Percentiles rank a stretch among this genome's conserved stretches.
phyloP scores from a whole-genome alignment of 2,329 filamentous ascomycete species.

The Cytospora piceae region DNA sequence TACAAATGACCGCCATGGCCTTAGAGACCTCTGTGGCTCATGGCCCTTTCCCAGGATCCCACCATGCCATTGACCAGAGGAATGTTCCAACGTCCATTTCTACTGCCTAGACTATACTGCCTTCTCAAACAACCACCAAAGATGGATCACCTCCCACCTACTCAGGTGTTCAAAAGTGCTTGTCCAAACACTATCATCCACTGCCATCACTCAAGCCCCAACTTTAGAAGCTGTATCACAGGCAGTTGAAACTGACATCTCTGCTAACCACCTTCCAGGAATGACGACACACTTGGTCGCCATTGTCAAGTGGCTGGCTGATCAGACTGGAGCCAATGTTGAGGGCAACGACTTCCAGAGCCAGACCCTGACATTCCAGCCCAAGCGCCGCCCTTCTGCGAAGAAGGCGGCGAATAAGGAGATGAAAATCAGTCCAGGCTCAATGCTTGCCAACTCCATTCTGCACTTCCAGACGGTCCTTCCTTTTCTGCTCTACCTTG shows the following conservation, averaged over 20 bases:
- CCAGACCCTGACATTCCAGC: conserved; percentile 52
- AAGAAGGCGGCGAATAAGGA: conserved; percentile 46
- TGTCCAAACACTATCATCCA: background rate
- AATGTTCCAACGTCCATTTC: too few species aligned
- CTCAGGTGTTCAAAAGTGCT: too few species aligned
- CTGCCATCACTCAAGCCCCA: background rate
- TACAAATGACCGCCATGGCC: too few species aligned
- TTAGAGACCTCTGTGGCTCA: background rate
- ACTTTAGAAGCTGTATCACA: background rate
- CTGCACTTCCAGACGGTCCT: conserved; percentile 64
- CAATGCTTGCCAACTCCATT: conserved; percentile 57
- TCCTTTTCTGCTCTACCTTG: conserved; percentile 60
- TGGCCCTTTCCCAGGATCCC: background rate
- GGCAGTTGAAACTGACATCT: background rate
- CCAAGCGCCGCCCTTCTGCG: conserved; percentile 40
- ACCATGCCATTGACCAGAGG: too few species aligned
- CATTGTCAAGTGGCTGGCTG: conserved; percentile 57
- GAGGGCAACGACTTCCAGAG: conserved; percentile 57
- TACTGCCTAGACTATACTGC: too few species aligned
- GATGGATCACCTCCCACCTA: too few species aligned
- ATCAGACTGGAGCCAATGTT: conserved; percentile 54
- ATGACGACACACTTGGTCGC: conserved; percentile 65
- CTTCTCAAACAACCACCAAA: too few species aligned
- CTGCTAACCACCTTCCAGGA: conserved; percentile 43
- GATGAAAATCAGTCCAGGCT: conserved; percentile 54